Evolutionary conservation across 768 basidiomycete species (phyloP).

Genomic region (Leccinum variicolor): DNA sequence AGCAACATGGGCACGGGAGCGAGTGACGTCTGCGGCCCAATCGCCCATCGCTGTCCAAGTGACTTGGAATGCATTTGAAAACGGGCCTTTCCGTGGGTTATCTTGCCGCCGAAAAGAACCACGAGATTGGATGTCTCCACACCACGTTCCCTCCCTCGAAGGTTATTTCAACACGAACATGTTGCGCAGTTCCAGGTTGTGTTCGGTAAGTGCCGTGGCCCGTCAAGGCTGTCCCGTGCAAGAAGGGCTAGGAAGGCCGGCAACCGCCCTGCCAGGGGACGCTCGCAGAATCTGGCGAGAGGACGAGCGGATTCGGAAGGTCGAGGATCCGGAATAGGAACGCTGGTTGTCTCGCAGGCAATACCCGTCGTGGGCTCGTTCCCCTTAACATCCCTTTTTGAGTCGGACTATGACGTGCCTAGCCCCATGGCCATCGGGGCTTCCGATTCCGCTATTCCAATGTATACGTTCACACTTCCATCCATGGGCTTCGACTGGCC

Average conservation of each 20-base stretch:
- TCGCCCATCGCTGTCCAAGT: slow-evolving; percentile 1
- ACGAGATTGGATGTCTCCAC: slow-evolving; percentile 22
- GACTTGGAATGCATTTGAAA: slow-evolving; percentile 18
- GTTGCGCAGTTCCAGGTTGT: neutral
- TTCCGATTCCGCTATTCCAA: slow-evolving; percentile 28
- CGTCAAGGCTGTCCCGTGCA: slow-evolving; percentile 13
- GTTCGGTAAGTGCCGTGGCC: slow-evolving; percentile 23
- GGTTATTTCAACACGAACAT: slow-evolving; percentile 22
- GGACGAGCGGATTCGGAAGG: slow-evolving; percentile 18
- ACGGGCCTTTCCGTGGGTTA: slow-evolving; percentile 19
- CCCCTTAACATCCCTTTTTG: slow-evolving; percentile 18
- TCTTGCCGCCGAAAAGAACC: slow-evolving; percentile 12
- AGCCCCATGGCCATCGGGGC: slow-evolving; percentile 26
- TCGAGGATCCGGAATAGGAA: slow-evolving; percentile 8
- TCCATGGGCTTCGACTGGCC: slow-evolving; percentile 20
- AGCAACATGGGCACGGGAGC: slow-evolving; percentile 15
- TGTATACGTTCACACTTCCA: slow-evolving; percentile 6
- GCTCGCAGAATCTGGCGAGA: slow-evolving; percentile 11
- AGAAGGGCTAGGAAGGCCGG: slow-evolving; percentile 1
- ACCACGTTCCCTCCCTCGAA: slow-evolving; percentile 32
- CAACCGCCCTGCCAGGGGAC: slow-evolving; percentile 5
- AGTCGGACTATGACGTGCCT: slow-evolving; percentile 16
- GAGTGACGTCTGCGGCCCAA: slow-evolving; percentile 19
- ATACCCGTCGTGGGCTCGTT: slow-evolving; percentile 7
- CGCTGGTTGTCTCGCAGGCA: slow-evolving; percentile 11